Evolutionary conservation across 2,329 filamentous ascomycete species (phyloP).

Genomic region (Scedosporium apiospermum): DNA sequence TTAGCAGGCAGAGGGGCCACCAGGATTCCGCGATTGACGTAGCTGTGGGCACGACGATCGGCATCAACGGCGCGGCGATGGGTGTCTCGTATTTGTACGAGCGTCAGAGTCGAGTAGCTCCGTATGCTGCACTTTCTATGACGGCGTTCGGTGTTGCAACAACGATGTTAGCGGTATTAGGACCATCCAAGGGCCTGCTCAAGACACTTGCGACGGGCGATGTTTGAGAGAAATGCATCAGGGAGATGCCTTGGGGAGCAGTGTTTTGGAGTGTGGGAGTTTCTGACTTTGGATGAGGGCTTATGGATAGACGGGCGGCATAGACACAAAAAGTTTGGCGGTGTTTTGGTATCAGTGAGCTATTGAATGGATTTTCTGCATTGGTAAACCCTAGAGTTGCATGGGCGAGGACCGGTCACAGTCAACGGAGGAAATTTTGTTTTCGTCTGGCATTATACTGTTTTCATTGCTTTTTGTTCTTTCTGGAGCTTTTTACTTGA

Average conservation of each 20-base stretch:
- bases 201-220: slow-evolving; percentile 17
- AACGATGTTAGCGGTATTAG: slow-evolving; percentile 41
- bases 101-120: slow-evolving; percentile 39
- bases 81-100: slow-evolving; percentile 49
- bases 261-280: neutral
- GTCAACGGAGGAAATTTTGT: neutral
- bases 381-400: no score
- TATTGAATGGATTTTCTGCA: no score
- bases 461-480: neutral
- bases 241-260: neutral
- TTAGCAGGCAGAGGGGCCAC: neutral
- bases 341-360: neutral
- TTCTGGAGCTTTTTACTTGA: neutral
- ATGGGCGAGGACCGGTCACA: no score
- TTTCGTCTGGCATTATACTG: neutral
- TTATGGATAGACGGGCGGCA: neutral
- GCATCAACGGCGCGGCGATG: slow-evolving; percentile 52
- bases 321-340: neutral
- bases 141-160: slow-evolving; percentile 47
- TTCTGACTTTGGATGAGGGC: neutral
- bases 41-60: slow-evolving; percentile 41
- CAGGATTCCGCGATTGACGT: slow-evolving; percentile 27
- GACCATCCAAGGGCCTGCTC: slow-evolving; percentile 31
- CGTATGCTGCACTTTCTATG: slow-evolving; percentile 48
- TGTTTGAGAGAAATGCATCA: slow-evolving; percentile 7